A percentile compares a stretch with the other conserved stretches of the same genome.
Conservation (phyloP, 2,329 filamentous ascomycete genomes). For the Lithohypha guttulata region DNA sequence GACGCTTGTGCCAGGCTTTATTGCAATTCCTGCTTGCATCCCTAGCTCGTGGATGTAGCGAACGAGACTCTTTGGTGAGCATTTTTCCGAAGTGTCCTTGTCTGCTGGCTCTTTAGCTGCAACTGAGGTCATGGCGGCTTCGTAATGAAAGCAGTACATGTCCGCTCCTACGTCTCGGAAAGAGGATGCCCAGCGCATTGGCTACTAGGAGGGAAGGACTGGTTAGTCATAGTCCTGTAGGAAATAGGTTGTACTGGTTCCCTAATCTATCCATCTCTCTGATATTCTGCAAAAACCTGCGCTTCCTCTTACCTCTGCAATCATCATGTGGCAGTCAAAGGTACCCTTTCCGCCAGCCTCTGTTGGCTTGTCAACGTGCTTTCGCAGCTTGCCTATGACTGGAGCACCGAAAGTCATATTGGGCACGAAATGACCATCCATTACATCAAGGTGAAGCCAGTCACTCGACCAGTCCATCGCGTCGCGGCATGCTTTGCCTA, state of each 20-base stretch:
- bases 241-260: no score
- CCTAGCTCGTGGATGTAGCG: conserved; percentile 80
- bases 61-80: conserved; percentile 74
- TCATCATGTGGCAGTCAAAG: conserved; percentile 99
- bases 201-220: conserved; percentile 41
- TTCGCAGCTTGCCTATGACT: conserved; percentile 86
- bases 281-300: not conserved
- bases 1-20: conserved; percentile 85
- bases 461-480: conserved; percentile 82
- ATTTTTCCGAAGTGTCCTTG: conserved; percentile 54
- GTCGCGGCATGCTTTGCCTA: conserved; percentile 74
- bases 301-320: conserved; percentile 62
- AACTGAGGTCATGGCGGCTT: conserved; percentile 75
- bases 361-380: conserved; percentile 67
- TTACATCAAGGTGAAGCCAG: conserved; percentile 93
- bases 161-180: conserved; percentile 92
- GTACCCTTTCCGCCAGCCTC: conserved; percentile 68
- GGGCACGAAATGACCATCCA: conserved; percentile 98
- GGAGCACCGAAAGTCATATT: conserved; percentile 96
- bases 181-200: conserved; percentile 95
- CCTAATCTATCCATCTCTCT: no score
- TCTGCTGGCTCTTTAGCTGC: conserved; percentile 70
- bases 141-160: conserved; percentile 99
- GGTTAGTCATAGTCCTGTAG: no score
- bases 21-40: conserved; percentile 84